Evolutionary conservation across 306 rosid species (phyloP).

Genomic region (Senna tora): DNA sequence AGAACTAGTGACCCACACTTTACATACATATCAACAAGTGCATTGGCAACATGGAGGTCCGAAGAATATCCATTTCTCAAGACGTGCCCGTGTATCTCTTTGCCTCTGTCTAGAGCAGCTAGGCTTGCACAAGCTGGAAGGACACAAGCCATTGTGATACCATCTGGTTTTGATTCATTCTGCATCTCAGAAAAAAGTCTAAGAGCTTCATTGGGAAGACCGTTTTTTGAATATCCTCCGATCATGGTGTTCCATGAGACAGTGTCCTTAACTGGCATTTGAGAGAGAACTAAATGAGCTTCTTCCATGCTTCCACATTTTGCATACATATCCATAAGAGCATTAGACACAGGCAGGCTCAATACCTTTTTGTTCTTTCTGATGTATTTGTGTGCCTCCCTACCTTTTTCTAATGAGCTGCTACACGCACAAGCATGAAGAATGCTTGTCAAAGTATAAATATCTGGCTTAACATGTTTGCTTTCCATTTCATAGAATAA

Average conservation of each 20-base stretch:
- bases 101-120: slow-evolving; percentile 69
- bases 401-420: slow-evolving; percentile 54
- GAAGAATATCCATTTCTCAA: slow-evolving; percentile 54
- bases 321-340: slow-evolving; percentile 86
- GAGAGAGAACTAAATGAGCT: slow-evolving; percentile 60
- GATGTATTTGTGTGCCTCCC: slow-evolving; percentile 58
- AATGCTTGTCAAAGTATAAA: slow-evolving; percentile 54
- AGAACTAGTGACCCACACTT: slow-evolving; percentile 67
- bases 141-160: slow-evolving; percentile 55
- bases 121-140: slow-evolving; percentile 82
- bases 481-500: slow-evolving; percentile 64
- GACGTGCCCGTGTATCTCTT: slow-evolving; percentile 63
- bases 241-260: slow-evolving; percentile 81
- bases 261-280: slow-evolving; percentile 53
- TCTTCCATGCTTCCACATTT: slow-evolving; percentile 83
- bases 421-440: slow-evolving; percentile 66
- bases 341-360: slow-evolving; percentile 59
- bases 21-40: slow-evolving; percentile 73
- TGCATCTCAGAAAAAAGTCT: slow-evolving; percentile 58
- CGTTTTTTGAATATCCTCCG: slow-evolving; percentile 69
- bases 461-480: slow-evolving; percentile 56
- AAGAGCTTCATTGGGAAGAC: slow-evolving; percentile 68
- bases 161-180: slow-evolving; percentile 51
- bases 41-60: slow-evolving; percentile 57
- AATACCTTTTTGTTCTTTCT: slow-evolving; percentile 54